Evolutionary conservation across 2,329 filamentous ascomycete species (phyloP), one percentile per base, ranked within the genome.

Genomic region (Aspergillus sojae): DNA sequence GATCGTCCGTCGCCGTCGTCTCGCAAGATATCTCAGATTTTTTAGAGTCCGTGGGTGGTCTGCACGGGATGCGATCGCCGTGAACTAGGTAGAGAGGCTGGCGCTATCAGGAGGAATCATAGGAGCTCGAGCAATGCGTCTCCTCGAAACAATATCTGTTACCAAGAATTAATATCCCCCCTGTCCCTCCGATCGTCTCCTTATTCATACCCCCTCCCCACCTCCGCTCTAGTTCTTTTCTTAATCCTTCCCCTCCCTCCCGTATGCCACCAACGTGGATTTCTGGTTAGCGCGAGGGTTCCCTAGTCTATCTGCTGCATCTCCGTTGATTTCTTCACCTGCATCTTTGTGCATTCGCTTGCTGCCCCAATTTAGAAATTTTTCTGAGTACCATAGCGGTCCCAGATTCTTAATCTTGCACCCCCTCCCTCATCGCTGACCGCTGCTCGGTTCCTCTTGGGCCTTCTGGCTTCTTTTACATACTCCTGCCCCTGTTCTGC

Each of bases 1-100:
- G 73, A 76, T 76, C 72, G 69, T 63, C 67, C 63, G 55, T 68
- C 58, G 63, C 65, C 63, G 66, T 66, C 73, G 69, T 70, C 71
- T 70, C 70, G 64, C 67, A 68, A 64, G 62, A 58, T 59, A 58
- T 63, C 66, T 70, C 62, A 62, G 61, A 61, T 54, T 61, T 61
- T 39, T 55, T 14, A 26, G 45, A 41, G 19, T 36, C 30, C 16
- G n/a, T 55, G 32, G 36, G 30, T 55, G 52, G 52, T 55, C 34
- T 36, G 21, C 41, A 62, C 62, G 58, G 64, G 52, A 61, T 65
- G 57, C 50, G 62, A 62, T 62, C 39, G 62, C 28, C 54, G 59
- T 65, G 36, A 45, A 39, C 46, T 55, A 39, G 58, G 55, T 39
- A 26, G 43, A 58, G 55, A 58, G 62, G 58, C 59, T 62, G 62